A percentile compares a stretch with the other conserved stretches of the same genome.
Conservation (phyloP, 257 asterid species). For the Solanum pinnatisectum region DNA sequence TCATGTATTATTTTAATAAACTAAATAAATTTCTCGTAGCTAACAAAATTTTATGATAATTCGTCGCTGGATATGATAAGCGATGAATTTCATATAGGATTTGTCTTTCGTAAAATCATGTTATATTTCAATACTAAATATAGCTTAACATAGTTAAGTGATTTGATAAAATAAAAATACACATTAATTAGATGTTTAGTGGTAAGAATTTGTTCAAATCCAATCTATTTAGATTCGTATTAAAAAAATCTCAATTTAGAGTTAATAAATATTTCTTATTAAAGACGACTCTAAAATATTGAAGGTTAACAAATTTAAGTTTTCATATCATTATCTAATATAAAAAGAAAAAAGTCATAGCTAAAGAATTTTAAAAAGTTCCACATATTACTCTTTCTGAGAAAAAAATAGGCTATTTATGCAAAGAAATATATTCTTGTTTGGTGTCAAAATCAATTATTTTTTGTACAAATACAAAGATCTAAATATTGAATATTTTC, state of each 20-base stretch:
- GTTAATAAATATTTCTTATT: too few relatives aligned
- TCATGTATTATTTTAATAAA: background rate
- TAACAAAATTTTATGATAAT: background rate
- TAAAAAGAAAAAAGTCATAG: background rate
- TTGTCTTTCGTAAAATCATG: too few relatives aligned
- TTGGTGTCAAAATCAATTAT: background rate
- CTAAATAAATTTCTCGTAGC: background rate
- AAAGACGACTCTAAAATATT: too few relatives aligned
- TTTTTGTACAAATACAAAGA: background rate
- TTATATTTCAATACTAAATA: background rate
- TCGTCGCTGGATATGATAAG: background rate
- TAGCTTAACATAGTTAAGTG: background rate
- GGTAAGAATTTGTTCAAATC: too few relatives aligned
- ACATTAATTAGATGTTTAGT: background rate
- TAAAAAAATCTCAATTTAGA: background rate
- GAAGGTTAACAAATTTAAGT: background rate
- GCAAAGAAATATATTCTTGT: background rate
- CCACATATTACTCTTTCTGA: background rate
- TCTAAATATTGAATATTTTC: background rate
- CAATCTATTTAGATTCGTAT: too few relatives aligned
- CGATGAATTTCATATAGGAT: background rate
- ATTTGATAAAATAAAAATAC: background rate
- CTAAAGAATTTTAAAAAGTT: background rate
- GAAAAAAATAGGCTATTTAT: background rate
- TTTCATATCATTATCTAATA: too few relatives aligned